Base-by-base conservation (phyloP, 129 eudicot species). In the Saussurea involucrata region DNA sequence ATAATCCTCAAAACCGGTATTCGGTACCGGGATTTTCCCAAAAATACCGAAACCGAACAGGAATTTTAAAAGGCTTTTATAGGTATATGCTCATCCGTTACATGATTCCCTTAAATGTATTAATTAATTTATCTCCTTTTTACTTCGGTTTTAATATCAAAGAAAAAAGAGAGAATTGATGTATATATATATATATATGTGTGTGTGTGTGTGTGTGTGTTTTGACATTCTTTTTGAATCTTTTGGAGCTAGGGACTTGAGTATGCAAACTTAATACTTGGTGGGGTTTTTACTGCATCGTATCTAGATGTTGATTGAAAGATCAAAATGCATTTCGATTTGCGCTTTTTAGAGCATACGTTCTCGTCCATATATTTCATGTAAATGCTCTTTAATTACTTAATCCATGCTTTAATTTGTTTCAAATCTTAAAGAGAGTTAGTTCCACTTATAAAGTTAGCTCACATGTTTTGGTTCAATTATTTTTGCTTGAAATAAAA, bases 301-400 rank as follows among this genome's bases (percentile, higher is more conserved):
- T 71, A 46, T 71, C 44, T 42, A 24, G 46, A 42, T 7, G 72
- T 12, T 21, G 55, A 63, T 0, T 57, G 77, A 29, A 42, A 42
- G 55, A 63, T 79, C 55, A 44, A 71, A 12, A 28, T 33, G 9
- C n/a, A 40, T 13, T 71, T 49, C 36, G 83, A 40, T 31, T 71
- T n/a, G 77, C 77, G 7, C 83, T 79, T 42, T 71, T 5, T 22
- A 71, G 37, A 64, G 66, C 77, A 71, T 79, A 63, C 10, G 72
- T 13, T 29, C 76, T 78, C 4, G 33, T 24, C 37, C 8, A n/a
- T n/a, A n/a, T n/a, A 20, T 8, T 58, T 1, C 17, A 55, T 21
- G 63, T 44, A n/a, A 42, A 1, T 5, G 42, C n/a, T 31, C 18
- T 66, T 25, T 31, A 15, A 5, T 44, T 15, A 4, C 40, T 44